Percentiles rank a stretch among this genome's conserved stretches.
Evolutionary conservation across 2,329 filamentous ascomycete species (phyloP).

Genomic region (Cryphonectria nitschkei): DNA sequence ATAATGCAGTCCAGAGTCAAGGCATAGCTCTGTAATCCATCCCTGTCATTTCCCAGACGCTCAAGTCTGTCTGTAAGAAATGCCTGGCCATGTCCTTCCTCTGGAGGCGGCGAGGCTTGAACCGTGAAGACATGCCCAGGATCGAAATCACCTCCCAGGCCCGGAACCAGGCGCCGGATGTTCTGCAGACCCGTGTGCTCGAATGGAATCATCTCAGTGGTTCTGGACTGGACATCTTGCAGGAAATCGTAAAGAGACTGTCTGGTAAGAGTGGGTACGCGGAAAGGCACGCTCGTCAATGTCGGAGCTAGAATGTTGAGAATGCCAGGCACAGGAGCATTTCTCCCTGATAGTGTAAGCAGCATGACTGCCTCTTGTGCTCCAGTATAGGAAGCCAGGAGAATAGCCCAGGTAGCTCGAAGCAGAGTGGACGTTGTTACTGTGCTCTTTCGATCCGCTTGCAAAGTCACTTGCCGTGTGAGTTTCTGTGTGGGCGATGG

Average conservation of each 20-base stretch:
- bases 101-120: neutral
- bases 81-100: neutral
- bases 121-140: neutral
- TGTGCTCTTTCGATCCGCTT: neutral
- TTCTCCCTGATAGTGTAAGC: neutral
- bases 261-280: neutral
- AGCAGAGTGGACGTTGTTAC: neutral
- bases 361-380: neutral
- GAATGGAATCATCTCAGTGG: slow-evolving; percentile 54
- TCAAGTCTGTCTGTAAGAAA: neutral
- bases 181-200: slow-evolving; percentile 65
- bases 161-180: slow-evolving; percentile 39
- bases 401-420: neutral
- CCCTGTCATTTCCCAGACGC: neutral
- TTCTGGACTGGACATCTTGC: neutral
- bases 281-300: neutral
- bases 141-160: neutral
- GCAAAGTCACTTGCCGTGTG: neutral
- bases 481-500: neutral
- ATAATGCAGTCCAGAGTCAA: neutral
- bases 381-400: neutral
- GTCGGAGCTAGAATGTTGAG: neutral
- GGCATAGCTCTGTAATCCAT: neutral
- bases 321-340: neutral
- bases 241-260: neutral